A percentile compares a stretch with the other conserved stretches of the same genome.
phyloP scores from a whole-genome alignment of 73 alveolate species.

The Paraurostyla sp. region DNA sequence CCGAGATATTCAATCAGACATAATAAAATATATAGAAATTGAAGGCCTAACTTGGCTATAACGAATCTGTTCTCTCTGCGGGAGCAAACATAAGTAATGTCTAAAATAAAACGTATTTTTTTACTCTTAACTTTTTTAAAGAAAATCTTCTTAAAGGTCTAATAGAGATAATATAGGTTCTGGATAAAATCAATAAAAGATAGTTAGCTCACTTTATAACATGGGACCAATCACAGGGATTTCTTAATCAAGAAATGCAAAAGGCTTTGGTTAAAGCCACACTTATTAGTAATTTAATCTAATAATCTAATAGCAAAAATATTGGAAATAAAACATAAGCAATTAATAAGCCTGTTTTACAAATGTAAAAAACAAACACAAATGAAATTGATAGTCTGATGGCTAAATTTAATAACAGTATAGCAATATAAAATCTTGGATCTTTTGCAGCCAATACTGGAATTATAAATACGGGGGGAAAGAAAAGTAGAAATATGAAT shows the following conservation, averaged over 20 bases:
- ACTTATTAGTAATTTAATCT: too few species aligned
- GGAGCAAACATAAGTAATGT: not conserved
- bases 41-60: not conserved
- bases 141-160: conserved; percentile 22
- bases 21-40: not conserved
- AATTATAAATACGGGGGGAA: not conserved
- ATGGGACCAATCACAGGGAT: not conserved
- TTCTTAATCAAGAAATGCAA: not conserved
- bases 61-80: not conserved
- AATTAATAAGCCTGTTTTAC: not conserved
- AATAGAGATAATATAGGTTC: not conserved
- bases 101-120: not conserved
- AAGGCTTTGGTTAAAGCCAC: not conserved
- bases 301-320: too few species aligned
- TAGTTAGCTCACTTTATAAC: not conserved
- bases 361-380: too few species aligned
- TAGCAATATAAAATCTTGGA: not conserved
- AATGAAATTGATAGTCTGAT: not conserved
- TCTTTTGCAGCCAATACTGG: not conserved
- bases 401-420: not conserved
- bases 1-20: not conserved
- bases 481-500: not conserved
- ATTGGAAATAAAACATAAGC: not conserved
- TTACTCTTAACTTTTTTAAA: not conserved
- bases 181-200: not conserved